Percentiles rank a stretch among this genome's conserved stretches.
These are phyloP conservation scores for Gaertneriomyces semiglobifer DNA, from an alignment of 192 early-diverging fungal species.

Conservation along the genomic window DNA sequence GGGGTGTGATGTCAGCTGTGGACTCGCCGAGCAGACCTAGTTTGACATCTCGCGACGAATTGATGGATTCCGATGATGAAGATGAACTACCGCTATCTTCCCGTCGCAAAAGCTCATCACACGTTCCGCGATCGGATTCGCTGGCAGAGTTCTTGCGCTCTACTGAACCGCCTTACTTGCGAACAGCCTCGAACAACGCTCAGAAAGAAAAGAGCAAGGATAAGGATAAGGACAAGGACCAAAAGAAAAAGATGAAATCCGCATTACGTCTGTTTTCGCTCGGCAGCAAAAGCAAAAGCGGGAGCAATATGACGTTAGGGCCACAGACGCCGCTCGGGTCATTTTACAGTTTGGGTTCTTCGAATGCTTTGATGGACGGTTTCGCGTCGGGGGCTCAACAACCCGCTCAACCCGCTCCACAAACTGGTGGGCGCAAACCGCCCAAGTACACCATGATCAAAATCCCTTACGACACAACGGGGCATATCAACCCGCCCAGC, in stretches of 20 bases:
- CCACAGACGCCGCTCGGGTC: background rate
- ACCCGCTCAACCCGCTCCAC: background rate
- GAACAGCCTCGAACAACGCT: background rate
- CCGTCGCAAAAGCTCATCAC: too few relatives aligned
- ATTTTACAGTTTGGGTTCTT: background rate
- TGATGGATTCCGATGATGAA: too few relatives aligned
- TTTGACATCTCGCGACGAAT: too few relatives aligned
- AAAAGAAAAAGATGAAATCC: constrained; percentile 6
- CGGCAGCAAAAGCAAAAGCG: constrained; percentile 4
- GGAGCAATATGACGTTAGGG: background rate
- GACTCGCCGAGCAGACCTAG: too few relatives aligned
- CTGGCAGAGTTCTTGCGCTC: constrained; percentile 16
- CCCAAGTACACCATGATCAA: constrained; percentile 20
- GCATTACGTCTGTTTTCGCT: constrained; percentile 18
- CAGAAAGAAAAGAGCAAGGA: background rate
- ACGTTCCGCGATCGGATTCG: background rate
- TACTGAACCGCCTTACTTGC: background rate
- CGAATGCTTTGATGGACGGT: background rate
- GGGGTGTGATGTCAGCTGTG: too few relatives aligned
- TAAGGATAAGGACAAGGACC: background rate
- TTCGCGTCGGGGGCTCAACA: background rate
- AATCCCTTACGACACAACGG: constrained; percentile 6
- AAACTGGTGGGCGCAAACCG: background rate
- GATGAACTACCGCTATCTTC: too few relatives aligned
- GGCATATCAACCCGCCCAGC: background rate